These are phyloP conservation scores for Evernia prunastri DNA, from an alignment of 495 filamentous ascomycete species.

Conservation along the genomic window DNA sequence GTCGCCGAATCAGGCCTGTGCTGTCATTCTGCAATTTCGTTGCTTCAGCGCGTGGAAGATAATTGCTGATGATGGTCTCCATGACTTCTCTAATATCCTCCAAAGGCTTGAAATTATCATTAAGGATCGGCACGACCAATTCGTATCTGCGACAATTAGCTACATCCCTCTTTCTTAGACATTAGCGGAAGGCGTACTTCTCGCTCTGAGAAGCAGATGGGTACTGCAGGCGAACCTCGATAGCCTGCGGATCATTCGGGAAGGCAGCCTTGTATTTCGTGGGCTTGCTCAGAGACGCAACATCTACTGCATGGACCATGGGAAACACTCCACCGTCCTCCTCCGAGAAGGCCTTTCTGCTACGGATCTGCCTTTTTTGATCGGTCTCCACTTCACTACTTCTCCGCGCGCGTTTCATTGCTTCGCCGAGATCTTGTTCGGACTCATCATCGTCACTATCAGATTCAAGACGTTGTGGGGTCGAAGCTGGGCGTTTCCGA, in stretches of 20 bases:
- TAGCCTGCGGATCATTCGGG: constrained; percentile 39
- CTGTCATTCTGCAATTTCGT: constrained; percentile 64
- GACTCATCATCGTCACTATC: constrained; percentile 39
- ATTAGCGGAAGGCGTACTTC: constrained; percentile 42
- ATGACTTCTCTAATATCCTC: constrained; percentile 79
- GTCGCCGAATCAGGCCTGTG: constrained; percentile 61
- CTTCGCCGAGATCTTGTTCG: constrained; percentile 42
- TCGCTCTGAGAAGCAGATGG: constrained; percentile 64
- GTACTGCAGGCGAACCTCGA: constrained; percentile 60
- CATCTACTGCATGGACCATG: constrained; percentile 63
- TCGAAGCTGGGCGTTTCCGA: constrained; percentile 41
- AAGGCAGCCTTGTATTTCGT: constrained; percentile 44
- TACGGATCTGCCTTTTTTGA: constrained; percentile 52
- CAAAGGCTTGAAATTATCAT: constrained; percentile 72
- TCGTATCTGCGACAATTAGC: constrained; percentile 55
- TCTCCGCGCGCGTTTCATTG: constrained; percentile 42
- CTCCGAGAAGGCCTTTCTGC: constrained; percentile 53
- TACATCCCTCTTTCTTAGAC: constrained; percentile 17
- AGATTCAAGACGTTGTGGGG: constrained; percentile 45
- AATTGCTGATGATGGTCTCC: constrained; percentile 62
- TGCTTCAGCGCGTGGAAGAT: constrained; percentile 61
- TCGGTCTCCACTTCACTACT: constrained; percentile 46
- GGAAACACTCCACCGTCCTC: constrained; percentile 44
- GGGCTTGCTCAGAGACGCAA: constrained; percentile 46
- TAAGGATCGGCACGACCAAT: constrained; percentile 67